A percentile compares a stretch with the other conserved stretches of the same genome.
Evolutionary conservation across 2,329 filamentous ascomycete species (phyloP).

Genomic region (Kalmusia sp.): DNA sequence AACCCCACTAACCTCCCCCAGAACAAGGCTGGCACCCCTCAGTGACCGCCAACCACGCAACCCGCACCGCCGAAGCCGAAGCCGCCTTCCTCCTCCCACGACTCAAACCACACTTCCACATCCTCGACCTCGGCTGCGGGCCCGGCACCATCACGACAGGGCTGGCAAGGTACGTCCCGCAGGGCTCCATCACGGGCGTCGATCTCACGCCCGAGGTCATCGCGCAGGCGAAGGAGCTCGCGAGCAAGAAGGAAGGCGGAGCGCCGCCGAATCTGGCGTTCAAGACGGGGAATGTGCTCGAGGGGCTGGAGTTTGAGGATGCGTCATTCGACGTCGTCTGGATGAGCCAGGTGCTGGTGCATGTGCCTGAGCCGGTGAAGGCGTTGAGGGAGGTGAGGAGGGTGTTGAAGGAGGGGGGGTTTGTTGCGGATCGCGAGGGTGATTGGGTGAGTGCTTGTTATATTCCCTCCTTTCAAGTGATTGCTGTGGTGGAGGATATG

Average conservation of each 20-base stretch:
- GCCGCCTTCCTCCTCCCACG: slow-evolving; percentile 33
- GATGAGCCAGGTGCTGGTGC: slow-evolving; percentile 61
- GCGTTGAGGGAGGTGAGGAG: slow-evolving; percentile 60
- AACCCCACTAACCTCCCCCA: slow-evolving; percentile 19
- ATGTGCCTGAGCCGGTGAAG: slow-evolving; percentile 56
- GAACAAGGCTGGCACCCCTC: slow-evolving; percentile 37
- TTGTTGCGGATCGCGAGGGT: slow-evolving; percentile 47
- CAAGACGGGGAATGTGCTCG: slow-evolving; percentile 41
- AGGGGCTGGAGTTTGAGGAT: slow-evolving; percentile 51
- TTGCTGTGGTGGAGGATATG: too few species aligned
- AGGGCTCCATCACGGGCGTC: slow-evolving; percentile 49
- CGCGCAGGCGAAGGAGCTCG: slow-evolving; percentile 31
- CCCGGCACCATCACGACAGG: slow-evolving; percentile 46
- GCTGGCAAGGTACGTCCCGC: slow-evolving; percentile 47
- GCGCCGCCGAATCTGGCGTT: slow-evolving; percentile 35
- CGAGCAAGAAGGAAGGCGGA: slow-evolving; percentile 18
- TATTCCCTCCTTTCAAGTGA: too few species aligned
- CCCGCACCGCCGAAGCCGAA: slow-evolving; percentile 41
- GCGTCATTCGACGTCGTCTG: slow-evolving; percentile 62
- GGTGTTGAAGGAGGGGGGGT: slow-evolving; percentile 56
- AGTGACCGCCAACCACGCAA: slow-evolving; percentile 39
- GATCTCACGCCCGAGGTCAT: slow-evolving; percentile 50
- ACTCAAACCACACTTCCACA: slow-evolving; percentile 25
- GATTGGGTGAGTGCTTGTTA: too few species aligned
- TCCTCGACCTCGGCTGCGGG: slow-evolving; percentile 50